Evolutionary conservation across 495 filamentous ascomycete species (phyloP), one percentile per base, ranked within the genome.

Genomic region (Xylona heveae): DNA sequence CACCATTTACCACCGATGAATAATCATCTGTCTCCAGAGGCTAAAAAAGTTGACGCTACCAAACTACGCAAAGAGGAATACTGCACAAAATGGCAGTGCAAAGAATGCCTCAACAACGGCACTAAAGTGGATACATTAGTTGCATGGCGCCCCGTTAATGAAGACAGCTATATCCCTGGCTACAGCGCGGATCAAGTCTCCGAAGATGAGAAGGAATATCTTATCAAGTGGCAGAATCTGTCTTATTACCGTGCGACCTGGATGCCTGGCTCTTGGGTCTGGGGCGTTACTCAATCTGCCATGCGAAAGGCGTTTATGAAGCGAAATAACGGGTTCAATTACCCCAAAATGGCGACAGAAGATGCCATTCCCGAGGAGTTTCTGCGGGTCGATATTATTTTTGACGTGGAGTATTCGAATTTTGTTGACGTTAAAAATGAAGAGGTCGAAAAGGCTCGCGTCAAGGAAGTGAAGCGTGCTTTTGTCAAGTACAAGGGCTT

Each of bases 401-500:
- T 95, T 25, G 66, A 79, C 35, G 78, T 92, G 19, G 62, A 66
- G 30, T 85, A 69, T 38, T 58, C 57, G 1, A 55, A 50, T 15
- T 49, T 53, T 23, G 64, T 68, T 16, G 64, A 71, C 31, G 48
- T 64, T 32, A 44, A 44, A 24, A 53, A 48, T 28, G 48, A 56
- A 37, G 62, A 74, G 30, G 57, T 74, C 19, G 79, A 85, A 45
- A 55, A 74, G 31, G 58, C 56, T 8, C 62, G 71, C 0, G 69
- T 90, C 24, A 60, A 62, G 6, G 64, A 83, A 37, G 68, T 91
- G 14, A 55, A 59, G 12, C 55, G 66, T 40, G 81, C 78, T 6
- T 65, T 70, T 18, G 72, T 92, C 44, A 99, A 99, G 40, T 95
- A 78, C 48, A 78, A 85, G 49, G 90, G 90, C n/a, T 60, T 95